Evolutionary conservation across 2,329 filamentous ascomycete genomes (phyloP), one percentile per base, ranked within the genome.

Genomic region (Colletotrichum sansevieriae): DNA sequence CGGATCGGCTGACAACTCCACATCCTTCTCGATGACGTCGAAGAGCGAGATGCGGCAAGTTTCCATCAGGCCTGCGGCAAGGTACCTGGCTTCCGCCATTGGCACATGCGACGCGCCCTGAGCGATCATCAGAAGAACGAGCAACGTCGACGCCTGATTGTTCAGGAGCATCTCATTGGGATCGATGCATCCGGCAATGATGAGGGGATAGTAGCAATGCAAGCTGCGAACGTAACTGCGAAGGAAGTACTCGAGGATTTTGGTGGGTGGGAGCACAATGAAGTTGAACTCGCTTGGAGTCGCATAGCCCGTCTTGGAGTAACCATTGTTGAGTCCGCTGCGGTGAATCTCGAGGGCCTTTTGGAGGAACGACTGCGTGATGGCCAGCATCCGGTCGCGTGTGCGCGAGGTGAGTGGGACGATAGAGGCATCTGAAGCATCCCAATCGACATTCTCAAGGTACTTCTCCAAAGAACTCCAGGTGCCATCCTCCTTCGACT

Each of bases 11-110:
- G 88, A 87, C 80, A 92, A 84, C 76, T 90, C 87, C 56, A 92
- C 87, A 72, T 92, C 90, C 76, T 90, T 91, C 78, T 92, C 90
- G 59, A 92, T 90, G 6, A 90, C 85, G 73, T 92, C 90, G 74
- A 91, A 92, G 11, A 93, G 83, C 1, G 89, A 91, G 72, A 92
- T 91, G 47, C 90, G 88, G 75, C 90, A 92, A 3, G 89, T 91
- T 77, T 92, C 91, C 0, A 88, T 90, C 64, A 93, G 79, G 0
- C 90, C 90, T 2, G 88, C 88, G 4, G 90, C 88, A 12, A 93
- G 81, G 76, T 87, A 89, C 46, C 89, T 83, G 2, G 90, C 90
- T 78, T 92, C 90, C 1, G 87, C 82, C 44, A 87, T 89, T 3
- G 89, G 87, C 58, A 91, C 87, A n/a, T 86, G 84, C 65, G 89